These are phyloP conservation scores for Carex myosuroides DNA, from an alignment of 176 grass and related monocot genomes.

Conservation along the genomic window DNA sequence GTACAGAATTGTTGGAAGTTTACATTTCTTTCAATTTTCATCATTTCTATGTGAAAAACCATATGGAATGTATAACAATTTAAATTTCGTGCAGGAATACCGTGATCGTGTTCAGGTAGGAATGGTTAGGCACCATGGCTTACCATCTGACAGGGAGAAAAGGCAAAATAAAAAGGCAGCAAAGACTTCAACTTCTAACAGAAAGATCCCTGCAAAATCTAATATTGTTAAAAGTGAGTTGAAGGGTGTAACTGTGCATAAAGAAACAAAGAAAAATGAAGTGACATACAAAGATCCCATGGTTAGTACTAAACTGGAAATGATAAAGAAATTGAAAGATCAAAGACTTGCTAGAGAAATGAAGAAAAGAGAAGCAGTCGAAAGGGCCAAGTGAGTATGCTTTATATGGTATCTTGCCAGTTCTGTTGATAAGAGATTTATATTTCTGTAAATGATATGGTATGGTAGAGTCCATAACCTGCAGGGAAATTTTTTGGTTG, in stretches of 20 bases:
- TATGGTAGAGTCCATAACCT: not conserved
- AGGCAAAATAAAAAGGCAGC: constrained; percentile 44
- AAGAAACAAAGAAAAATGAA: constrained; percentile 53
- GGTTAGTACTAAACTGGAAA: constrained; percentile 62
- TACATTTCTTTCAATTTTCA: not conserved
- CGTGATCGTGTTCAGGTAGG: constrained; percentile 76
- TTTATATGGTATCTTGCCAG: constrained; percentile 18
- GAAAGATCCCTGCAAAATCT: constrained; percentile 30
- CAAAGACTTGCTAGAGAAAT: constrained; percentile 51
- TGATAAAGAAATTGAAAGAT: constrained; percentile 82
- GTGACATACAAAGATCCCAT: constrained; percentile 84
- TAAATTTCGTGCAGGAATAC: constrained; percentile 39
- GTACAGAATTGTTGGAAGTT: not conserved
- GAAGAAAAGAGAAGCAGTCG: constrained; percentile 59
- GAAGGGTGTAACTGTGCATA: constrained; percentile 6
- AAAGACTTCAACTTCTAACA: constrained; percentile 29
- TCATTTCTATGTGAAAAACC: not conserved
- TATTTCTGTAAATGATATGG: not conserved
- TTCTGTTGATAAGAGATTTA: not conserved
- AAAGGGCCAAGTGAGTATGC: constrained; percentile 68
- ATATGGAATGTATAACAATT: not conserved
- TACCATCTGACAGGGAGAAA: constrained; percentile 34
- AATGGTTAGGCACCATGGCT: constrained; percentile 58
- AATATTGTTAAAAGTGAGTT: constrained; percentile 22
- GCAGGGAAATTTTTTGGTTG: not conserved